Evolutionary conservation across 345 rosid genomes (phyloP).

Genomic region (Arabidopsis arenosa): DNA sequence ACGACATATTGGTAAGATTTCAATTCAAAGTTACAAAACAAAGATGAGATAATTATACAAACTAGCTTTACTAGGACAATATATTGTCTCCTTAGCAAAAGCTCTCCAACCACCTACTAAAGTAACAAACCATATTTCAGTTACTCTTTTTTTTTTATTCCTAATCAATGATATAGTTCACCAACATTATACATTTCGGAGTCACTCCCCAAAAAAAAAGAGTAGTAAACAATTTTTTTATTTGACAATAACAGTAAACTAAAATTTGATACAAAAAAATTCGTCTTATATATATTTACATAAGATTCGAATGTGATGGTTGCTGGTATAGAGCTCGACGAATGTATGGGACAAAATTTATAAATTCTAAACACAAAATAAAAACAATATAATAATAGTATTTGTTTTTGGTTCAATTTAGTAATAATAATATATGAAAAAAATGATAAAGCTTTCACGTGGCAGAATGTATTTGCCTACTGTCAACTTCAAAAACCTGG

Average conservation of each 20-base stretch:
- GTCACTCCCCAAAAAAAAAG: background rate
- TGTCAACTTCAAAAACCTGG: constrained; percentile 45
- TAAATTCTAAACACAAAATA: too few species aligned
- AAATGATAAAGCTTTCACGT: constrained; percentile 33
- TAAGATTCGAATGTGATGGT: constrained; percentile 35
- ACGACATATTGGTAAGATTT: constrained; percentile 29
- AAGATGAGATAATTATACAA: constrained; percentile 20
- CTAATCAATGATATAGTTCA: constrained; percentile 3
- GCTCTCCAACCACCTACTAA: constrained; percentile 35
- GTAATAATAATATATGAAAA: constrained; percentile 2
- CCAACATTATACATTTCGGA: constrained; percentile 4
- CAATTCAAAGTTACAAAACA: constrained; percentile 25
- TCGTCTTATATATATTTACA: background rate
- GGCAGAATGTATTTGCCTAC: constrained; percentile 46
- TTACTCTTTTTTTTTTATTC: constrained; percentile 10
- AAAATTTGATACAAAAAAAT: background rate
- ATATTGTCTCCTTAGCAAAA: constrained; percentile 16
- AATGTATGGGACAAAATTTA: background rate
- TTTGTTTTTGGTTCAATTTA: background rate
- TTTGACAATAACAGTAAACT: background rate
- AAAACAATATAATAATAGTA: background rate
- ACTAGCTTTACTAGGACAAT: constrained; percentile 8
- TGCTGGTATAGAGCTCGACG: constrained; percentile 2
- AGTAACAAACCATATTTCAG: constrained; percentile 28
- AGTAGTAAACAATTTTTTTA: too few species aligned